These are phyloP conservation scores for Lanmaoa rubissima DNA, from an alignment of 768 basidiomycete genomes.

Conservation along the genomic window DNA sequence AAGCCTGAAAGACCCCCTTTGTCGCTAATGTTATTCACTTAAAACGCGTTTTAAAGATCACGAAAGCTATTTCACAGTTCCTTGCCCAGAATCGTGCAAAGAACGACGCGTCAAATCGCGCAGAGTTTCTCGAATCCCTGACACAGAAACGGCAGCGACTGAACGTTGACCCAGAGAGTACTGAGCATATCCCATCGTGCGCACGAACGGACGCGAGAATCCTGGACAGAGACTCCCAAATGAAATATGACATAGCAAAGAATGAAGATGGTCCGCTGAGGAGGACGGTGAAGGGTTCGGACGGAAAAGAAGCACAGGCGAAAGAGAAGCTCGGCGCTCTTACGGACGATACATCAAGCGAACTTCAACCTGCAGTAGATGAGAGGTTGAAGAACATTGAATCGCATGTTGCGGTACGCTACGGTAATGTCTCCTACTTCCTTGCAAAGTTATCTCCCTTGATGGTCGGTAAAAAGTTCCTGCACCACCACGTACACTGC, in stretches of 20 bases:
- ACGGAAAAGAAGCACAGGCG: slow-evolving; percentile 8
- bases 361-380: slow-evolving; percentile 56
- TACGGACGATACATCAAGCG: slow-evolving; percentile 36
- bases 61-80: slow-evolving; percentile 67
- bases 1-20: slow-evolving; percentile 26
- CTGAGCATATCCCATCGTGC: slow-evolving; percentile 50
- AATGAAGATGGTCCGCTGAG: slow-evolving; percentile 76
- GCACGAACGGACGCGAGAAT: slow-evolving; percentile 72
- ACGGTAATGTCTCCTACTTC: slow-evolving; percentile 47
- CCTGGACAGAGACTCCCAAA: slow-evolving; percentile 71
- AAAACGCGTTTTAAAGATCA: slow-evolving; percentile 45
- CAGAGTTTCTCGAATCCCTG: slow-evolving; percentile 65
- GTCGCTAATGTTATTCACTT: background rate
- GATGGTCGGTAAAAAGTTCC: slow-evolving; percentile 50
- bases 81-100: slow-evolving; percentile 68
- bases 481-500: slow-evolving; percentile 60
- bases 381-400: slow-evolving; percentile 69
- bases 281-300: slow-evolving; percentile 46
- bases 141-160: slow-evolving; percentile 52
- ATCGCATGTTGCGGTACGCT: slow-evolving; percentile 67
- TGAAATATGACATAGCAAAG: slow-evolving; percentile 87
- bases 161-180: slow-evolving; percentile 33
- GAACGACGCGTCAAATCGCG: slow-evolving; percentile 74
- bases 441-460: background rate
- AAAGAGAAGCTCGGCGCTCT: slow-evolving; percentile 15